Evolutionary conservation across 1,139 yeast genomes (phyloP).

Genomic region (Taiozyma sp.): DNA sequence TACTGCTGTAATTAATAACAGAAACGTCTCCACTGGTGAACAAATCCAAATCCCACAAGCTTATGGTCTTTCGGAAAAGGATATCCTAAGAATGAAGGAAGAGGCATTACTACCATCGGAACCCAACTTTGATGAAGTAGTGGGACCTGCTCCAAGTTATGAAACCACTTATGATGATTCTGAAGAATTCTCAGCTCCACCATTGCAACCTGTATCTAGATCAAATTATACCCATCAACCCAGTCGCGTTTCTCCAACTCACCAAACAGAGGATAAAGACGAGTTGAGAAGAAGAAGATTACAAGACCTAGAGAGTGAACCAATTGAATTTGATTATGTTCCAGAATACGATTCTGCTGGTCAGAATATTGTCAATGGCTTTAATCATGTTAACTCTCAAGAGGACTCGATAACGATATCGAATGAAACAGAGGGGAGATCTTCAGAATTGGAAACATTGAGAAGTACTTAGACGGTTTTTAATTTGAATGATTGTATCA

Average conservation of each 20-base stretch:
- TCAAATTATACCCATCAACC: neutral
- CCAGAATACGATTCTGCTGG: slow-evolving; percentile 19
- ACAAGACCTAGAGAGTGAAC: slow-evolving; percentile 31
- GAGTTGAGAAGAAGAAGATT: slow-evolving; percentile 30
- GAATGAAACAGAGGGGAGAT: neutral
- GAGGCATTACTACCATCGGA: slow-evolving; percentile 59
- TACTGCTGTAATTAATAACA: neutral
- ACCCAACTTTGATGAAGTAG: slow-evolving; percentile 28
- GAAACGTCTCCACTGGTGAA: slow-evolving; percentile 3
- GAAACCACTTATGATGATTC: neutral
- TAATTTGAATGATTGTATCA: neutral
- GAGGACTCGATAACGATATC: neutral
- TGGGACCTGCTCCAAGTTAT: slow-evolving; percentile 20
- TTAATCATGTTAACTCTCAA: neutral
- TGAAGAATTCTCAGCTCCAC: slow-evolving; percentile 11
- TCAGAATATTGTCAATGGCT: neutral
- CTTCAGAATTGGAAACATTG: slow-evolving; percentile 4
- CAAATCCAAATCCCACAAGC: slow-evolving; percentile 7
- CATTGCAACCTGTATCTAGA: neutral
- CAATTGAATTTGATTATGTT: slow-evolving; percentile 28
- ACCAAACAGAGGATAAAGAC: slow-evolving; percentile 26
- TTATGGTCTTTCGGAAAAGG: slow-evolving; percentile 42
- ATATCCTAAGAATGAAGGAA: slow-evolving; percentile 47
- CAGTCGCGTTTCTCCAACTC: neutral
- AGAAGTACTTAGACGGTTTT: neutral